Evolutionary conservation across 2,329 filamentous ascomycete species (phyloP), one percentile per base, ranked within the genome.

Genomic region (Emergomyces africanus): DNA sequence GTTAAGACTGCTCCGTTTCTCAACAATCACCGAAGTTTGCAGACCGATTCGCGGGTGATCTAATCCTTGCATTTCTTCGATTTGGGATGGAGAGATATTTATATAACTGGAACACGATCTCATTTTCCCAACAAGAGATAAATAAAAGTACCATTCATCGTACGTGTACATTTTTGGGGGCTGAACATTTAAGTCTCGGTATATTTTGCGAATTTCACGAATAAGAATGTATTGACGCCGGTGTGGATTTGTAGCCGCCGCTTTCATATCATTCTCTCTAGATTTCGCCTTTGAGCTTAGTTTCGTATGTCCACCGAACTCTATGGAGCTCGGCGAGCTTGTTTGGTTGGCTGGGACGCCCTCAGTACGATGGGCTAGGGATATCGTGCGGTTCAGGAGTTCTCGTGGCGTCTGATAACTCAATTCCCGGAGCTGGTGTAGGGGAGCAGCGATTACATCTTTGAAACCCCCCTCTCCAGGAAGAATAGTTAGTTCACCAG

Each of bases 401-500:
- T 63, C 53, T 59, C 65, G 37, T 15, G 61, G 67, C 57, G 62
- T 62, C 25, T 62, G 63, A 18, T 64, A 66, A 14, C 69, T 55
- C 9, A 70, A 41, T 37, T 66, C 61, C 48, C 66, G 67, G 30
- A 72, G 54, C 6, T 66, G 62, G 12, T 66, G 67, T 15, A 54
- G n/a, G 15, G 53, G 53, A 15, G 35, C 42, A 18, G 37, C 15
- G 6, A 58, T 51, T 37, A 28, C 18, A 28, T 58, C 56, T 44
- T 58, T 60, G 35, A 67, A 67, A 10, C 76, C 74, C 55, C 74
- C 64, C 37, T 81, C 79, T 9, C 74, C 76, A 1, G 81, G 81
- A 1, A 83, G 66, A 20, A 83, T 75, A 1, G 81, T 83, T 28
- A 82, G 63, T 35, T 79, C 77, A 14, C 79, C 81, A 4, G 82